These are phyloP conservation scores for Fomes fomentarius DNA, from an alignment of 1,284 basidiomycete species.

Conservation along the genomic window DNA sequence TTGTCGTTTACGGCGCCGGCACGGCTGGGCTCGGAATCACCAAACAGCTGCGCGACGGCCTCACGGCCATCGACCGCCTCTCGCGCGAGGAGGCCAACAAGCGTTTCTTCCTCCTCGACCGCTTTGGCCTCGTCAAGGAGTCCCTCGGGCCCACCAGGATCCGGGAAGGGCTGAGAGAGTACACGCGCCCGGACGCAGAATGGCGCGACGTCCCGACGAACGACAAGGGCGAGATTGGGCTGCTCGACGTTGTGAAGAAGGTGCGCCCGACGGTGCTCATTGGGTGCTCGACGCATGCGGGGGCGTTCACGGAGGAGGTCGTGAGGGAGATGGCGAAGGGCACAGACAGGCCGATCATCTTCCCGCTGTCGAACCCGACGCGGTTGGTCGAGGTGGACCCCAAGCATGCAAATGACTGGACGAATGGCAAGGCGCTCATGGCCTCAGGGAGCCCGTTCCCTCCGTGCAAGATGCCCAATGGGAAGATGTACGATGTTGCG, in stretches of 20 bases:
- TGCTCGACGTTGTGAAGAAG: conserved; percentile 72
- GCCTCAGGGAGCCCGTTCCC: conserved; percentile 85
- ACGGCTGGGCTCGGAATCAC: conserved; percentile 83
- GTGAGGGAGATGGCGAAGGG: conserved; percentile 69
- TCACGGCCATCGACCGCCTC: conserved; percentile 62
- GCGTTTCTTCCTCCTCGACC: conserved; percentile 70
- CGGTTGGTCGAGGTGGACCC: conserved; percentile 77
- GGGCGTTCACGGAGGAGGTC: conserved; percentile 83
- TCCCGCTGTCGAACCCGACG: conserved; percentile 84
- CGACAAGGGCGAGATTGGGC: conserved; percentile 47
- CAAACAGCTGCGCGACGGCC: conserved; percentile 73
- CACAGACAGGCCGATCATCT: conserved; percentile 75
- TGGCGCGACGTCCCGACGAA: conserved; percentile 42
- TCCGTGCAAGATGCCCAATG: conserved; percentile 65
- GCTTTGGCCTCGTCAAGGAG: conserved; percentile 57
- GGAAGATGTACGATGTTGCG: conserved; percentile 69
- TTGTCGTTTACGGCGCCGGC: conserved; percentile 81
- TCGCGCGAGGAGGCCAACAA: conserved; percentile 61
- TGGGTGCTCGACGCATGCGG: conserved; percentile 80
- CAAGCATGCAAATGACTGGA: conserved; percentile 75
- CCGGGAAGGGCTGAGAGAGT: conserved; percentile 54
- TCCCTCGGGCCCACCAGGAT: conserved; percentile 51
- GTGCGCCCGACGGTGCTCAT: conserved; percentile 76
- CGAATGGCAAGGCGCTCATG: conserved; percentile 73
- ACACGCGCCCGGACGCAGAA: conserved; percentile 57